Evolutionary conservation across 2,329 filamentous ascomycete species (phyloP), one percentile per base, ranked within the genome.

Genomic region (Trichoderma sp.): DNA sequence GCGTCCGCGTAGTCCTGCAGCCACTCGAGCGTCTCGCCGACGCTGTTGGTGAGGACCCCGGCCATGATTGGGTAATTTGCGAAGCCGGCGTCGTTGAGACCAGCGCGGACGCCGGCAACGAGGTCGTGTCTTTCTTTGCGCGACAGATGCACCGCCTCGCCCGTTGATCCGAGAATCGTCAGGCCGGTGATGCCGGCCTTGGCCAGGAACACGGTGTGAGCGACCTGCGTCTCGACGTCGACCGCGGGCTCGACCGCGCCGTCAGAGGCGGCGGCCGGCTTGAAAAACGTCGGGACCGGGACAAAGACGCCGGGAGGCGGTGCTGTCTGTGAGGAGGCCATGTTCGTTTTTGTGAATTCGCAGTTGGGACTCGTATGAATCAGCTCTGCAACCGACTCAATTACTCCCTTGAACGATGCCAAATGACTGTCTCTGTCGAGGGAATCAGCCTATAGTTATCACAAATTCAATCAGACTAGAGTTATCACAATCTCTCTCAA

Each of bases 211-310:
- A 89, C 72, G 10, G 81, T 81, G 78, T 89, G 86, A 30, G 80
- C 78, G 26, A 80, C 78, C 71, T 90, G 87, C 0, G 85, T 81
- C 54, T 82, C 78, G 66, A 86, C 75, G 70, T 90, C 87, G 58
- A 89, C 77, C 7, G 82, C 78, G 28, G 84, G 77, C 54, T 82
- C 79, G 7, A 79, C 69, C 54, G 80, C 75, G 66, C 80, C 81
- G 55, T 78, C 73, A 34, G 80, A 73, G 5, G 79, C 71, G 55
- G 72, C 79, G 70, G 75, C 81, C 34, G 71, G 64, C 45, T 69
- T 81, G 78, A 88, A 89, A 79, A 90, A 89, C 57, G 87, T 89
- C 6, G 87, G 87, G 50, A 87, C 81, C 50, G 84, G 84, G 66
- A 87, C 84, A 71, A 83, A 86, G 70, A 87, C 81, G 68, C 85